Evolutionary conservation across 2,329 filamentous ascomycete species (phyloP), one percentile per base, ranked within the genome.

Genomic region (Aureobasidium namibiae): DNA sequence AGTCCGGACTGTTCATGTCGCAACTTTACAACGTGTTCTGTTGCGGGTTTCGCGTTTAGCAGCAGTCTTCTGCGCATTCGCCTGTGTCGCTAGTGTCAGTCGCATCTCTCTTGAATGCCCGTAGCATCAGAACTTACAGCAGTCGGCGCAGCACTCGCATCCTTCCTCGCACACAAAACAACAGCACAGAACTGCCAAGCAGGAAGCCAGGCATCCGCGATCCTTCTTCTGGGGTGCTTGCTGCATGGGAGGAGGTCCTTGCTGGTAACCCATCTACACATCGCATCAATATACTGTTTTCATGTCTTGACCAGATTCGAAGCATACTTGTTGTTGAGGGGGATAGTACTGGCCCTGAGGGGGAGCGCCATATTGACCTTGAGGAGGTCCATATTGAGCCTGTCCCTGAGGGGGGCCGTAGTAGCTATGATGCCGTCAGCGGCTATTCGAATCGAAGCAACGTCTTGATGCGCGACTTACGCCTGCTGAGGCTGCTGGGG

Each of bases 111-210:
- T 48, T 11, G 23, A 11, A 9, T 16, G 4, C 9, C 6, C 5
- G 24, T 14, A 14, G n/a, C 7, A 23, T 8, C 29, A 9, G 23
- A 4, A 58, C 54, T 58, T 41, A 58, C 80, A 80, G 69, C 82
- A 84, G 5, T 85, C 82, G n/a, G 78, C 73, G 67, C 82, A 85
- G 72, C 82, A 85, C 69, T 85, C 82, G 66, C 83, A 86, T 29
- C 79, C 76, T 70, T 85, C 83, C 67, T 85, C 83, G 66, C 81
- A 84, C 29, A 86, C 75, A 71, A 82, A 86, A 67, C 82, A 85
- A 69, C 83, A 86, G 74, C 82, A 85, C 38, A 86, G 69, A 34
- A 75, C 75, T 49, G 80, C 80, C 50, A 84, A 68, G 72, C 54
- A 83, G 14, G 77, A 73, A 48, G 69, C 71, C 57, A 83, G 69